A percentile compares a stretch with the other conserved stretches of the same genome.
Evolutionary conservation across 495 filamentous ascomycete species (phyloP).

Genomic region (Penicillium steckii): DNA sequence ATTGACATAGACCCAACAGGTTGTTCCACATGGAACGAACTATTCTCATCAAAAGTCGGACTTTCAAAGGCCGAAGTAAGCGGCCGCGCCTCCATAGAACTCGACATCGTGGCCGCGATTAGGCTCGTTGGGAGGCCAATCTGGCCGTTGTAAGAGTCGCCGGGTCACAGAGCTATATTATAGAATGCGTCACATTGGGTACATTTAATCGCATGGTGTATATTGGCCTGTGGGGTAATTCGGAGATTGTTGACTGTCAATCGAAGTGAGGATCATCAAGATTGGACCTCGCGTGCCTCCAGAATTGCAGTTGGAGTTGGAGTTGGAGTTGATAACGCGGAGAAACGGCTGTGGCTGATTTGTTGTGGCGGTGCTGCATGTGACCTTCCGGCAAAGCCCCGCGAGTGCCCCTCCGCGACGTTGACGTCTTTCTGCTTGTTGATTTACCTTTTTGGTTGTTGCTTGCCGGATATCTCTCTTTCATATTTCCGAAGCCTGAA

Average conservation of each 20-base stretch:
- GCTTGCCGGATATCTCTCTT: not conserved
- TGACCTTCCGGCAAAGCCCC: conserved; percentile 19
- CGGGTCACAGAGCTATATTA: conserved; percentile 1
- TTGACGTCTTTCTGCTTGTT: conserved; percentile 1
- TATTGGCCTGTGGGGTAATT: not conserved
- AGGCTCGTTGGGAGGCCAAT: conserved; percentile 13
- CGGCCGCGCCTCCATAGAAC: conserved; percentile 40
- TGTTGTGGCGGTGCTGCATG: conserved; percentile 10
- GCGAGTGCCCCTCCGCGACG: conserved; percentile 31
- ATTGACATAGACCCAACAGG: conserved; percentile 77
- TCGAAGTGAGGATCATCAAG: not conserved
- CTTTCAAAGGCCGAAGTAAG: conserved; percentile 74
- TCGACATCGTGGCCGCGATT: conserved; percentile 36
- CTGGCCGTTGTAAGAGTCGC: not conserved
- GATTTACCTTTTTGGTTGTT: conserved; percentile 9
- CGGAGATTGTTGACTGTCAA: not conserved
- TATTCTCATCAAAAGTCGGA: conserved; percentile 81
- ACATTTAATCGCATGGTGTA: conserved; percentile 1
- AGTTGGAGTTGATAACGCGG: conserved; percentile 7
- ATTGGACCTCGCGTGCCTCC: conserved; percentile 1
- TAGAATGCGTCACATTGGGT: not conserved
- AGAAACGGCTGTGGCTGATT: conserved; percentile 15
- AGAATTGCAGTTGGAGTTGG: conserved; percentile 4
- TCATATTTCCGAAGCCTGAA: not conserved
- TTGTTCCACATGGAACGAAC: conserved; percentile 79